phyloP scores from a whole-genome alignment of 768 basidiomycete species.

The Floccularia luteovirens region DNA sequence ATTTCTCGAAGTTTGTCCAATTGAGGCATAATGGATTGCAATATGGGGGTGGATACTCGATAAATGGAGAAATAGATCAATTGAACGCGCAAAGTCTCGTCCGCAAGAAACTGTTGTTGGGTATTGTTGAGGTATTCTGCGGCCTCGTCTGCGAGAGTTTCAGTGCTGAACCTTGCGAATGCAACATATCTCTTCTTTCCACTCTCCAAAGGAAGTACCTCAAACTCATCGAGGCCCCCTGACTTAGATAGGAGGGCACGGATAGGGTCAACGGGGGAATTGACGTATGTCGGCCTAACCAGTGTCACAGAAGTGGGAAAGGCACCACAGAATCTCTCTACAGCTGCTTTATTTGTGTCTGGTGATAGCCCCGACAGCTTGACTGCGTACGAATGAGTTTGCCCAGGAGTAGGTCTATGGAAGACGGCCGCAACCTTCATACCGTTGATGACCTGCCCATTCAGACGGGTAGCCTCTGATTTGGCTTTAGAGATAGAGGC shows the following conservation, averaged over 20 bases:
- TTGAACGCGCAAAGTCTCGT: slow-evolving; percentile 26
- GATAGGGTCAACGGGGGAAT: slow-evolving; percentile 21
- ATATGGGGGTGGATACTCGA: slow-evolving; percentile 21
- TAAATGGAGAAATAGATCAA: slow-evolving; percentile 33
- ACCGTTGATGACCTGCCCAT: slow-evolving; percentile 29
- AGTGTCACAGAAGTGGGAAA: slow-evolving; percentile 19
- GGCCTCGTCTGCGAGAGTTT: slow-evolving; percentile 23
- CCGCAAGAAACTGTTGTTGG: slow-evolving; percentile 28
- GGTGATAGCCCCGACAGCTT: slow-evolving; percentile 36
- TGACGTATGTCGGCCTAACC: slow-evolving; percentile 26
- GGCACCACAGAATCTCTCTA: slow-evolving; percentile 24
- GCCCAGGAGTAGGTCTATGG: slow-evolving; percentile 20
- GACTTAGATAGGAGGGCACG: slow-evolving; percentile 22
- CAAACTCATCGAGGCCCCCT: slow-evolving; percentile 32
- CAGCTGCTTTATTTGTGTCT: slow-evolving; percentile 17
- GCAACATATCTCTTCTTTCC: slow-evolving; percentile 25
- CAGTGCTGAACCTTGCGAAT: slow-evolving; percentile 31
- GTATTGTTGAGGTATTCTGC: slow-evolving; percentile 17
- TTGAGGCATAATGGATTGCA: slow-evolving; percentile 24
- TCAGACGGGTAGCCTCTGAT: slow-evolving; percentile 26
- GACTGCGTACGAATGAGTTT: slow-evolving; percentile 31
- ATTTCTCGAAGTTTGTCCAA: slow-evolving; percentile 23
- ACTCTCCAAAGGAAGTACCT: slow-evolving; percentile 23
- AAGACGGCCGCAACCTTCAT: slow-evolving; percentile 32
- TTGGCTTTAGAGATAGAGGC: slow-evolving; percentile 32